Base-by-base conservation (phyloP, 805 yeast genomes). In the Nakazawaea ishiwadae region DNA sequence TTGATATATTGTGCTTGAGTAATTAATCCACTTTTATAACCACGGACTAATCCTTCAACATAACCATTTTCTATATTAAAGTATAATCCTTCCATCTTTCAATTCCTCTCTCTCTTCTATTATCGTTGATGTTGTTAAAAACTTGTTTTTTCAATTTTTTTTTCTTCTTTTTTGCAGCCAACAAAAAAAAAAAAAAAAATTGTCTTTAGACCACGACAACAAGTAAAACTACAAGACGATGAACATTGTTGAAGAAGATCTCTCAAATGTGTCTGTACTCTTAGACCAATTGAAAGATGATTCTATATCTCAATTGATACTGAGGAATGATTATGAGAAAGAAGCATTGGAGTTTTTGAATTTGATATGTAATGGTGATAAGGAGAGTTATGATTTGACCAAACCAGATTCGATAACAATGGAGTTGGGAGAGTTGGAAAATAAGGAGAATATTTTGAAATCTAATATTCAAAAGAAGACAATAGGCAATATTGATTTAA, bases 11-110 rank as follows among this genome's bases (percentile, higher is more conserved):
- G 97, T 51, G 83, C 77, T 24, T 77, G 63, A 9, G 82, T 77
- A 38, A 93, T 61, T 20, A 93, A 71, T 0, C 96, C 96, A 44
- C 84, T 80, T 56, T 90, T 79, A 71, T 90, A 87, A 17, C 99
- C 99, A 56, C 99, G 81, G 31, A 91, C 95, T 26, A 95, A 77
- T 34, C 91, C 99, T 65, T 93, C 99, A 51, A 93, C 75, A 66
- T 75, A 93, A 17, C 99, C 99, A 60, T 74, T 59, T 39, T 91
- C 90, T 48, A 89, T 73, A 68, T 93, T 93, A 69, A 93, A 93
- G 63, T 73, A 88, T 37, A 91, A 73, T 20, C 97, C 97, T 62
- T 93, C 98, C 99, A 91, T 91, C 24, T 5, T 40, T 11, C 5
- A 6, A 18, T 6, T 33, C 24, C n/a, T n/a, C n/a, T n/a, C n/a